phyloP scores from a whole-genome alignment of 2,329 filamentous ascomycete species.

The Cladosporium sphaerospermum region DNA sequence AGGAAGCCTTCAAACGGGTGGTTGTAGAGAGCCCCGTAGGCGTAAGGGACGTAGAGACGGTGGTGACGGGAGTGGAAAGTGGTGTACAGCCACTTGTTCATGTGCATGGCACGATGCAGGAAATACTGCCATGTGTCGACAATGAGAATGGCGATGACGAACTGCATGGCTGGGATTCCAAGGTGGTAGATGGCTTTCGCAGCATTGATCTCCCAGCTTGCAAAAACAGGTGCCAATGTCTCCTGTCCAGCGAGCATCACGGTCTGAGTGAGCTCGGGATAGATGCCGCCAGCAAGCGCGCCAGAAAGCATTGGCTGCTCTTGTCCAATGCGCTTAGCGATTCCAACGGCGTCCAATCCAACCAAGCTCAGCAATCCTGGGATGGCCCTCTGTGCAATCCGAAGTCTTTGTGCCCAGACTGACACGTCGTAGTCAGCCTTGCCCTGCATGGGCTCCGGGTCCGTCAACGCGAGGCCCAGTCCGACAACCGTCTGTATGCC shows the following conservation, averaged over 20 bases:
- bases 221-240: conserved; percentile 62
- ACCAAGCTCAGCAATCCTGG: conserved; percentile 64
- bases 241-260: conserved; percentile 47
- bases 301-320: conserved; percentile 70
- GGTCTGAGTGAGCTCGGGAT: conserved; percentile 59
- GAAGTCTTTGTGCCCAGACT: conserved; percentile 79
- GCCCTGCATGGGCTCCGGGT: conserved; percentile 67
- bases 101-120: conserved; percentile 90
- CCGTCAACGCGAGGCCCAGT: conserved; percentile 60
- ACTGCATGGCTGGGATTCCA: conserved; percentile 69
- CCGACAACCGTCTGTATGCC: conserved; percentile 75
- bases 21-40: conserved; percentile 94
- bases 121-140: conserved; percentile 99
- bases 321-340: conserved; percentile 68
- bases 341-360: conserved; percentile 67
- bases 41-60: conserved; percentile 94
- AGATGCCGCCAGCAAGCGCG: conserved; percentile 71
- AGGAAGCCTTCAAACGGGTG: conserved; percentile 92
- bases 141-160: conserved; percentile 64
- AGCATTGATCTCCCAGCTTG: conserved; percentile 69
- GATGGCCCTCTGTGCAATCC: conserved; percentile 71
- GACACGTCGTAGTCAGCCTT: conserved; percentile 81
- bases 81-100: conserved; percentile 94
- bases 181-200: conserved; percentile 77
- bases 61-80: conserved; percentile 94